Evolutionary conservation across 148 eudicot species (phyloP), one percentile per base, ranked within the genome.

Genomic region (Vaccinium darrowii): DNA sequence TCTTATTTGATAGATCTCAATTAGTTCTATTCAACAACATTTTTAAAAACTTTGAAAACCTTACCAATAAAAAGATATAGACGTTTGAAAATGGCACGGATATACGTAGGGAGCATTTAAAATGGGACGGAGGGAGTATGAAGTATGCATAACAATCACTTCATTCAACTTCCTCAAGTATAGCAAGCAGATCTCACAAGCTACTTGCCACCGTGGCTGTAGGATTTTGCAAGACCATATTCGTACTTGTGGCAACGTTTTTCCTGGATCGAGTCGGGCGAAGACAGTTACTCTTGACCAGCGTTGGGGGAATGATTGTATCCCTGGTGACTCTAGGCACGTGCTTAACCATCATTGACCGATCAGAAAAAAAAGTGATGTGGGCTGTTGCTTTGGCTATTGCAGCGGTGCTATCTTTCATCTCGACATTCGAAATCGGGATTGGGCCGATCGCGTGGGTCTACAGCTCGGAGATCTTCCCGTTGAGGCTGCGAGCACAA

Each of bases 401-500:
- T 23, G 13, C 65, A 18, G 43, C 87, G 81, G 84, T 86, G 9
- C 76, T 93, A 53, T 77, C 92, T 1, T 90, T 27, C 75, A 95
- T 95, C 23, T 91, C 92, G 19, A 77, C 90, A 1, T 95, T 95
- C 81, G 90, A 92, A 3, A 93, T 95, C 7, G 98, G 98, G 39
- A 54, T 95, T 82, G 98, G 98, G 0, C 98, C 97, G 0, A 91
- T 95, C 25, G 83, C 98, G 0, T 92, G 95, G 97, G 94, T 95
- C 5, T 95, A 95, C 50, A 90, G 91, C 39, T 95, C 98, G 2
- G 98, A 95, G 90, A 86, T 95, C 3, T 95, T 91, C 57, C 98
- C 97, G 3, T 75, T 95, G 15, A 89, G 91, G 79, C 78, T 95
- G 11, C 80, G 97, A 2, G 88, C 90, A 7, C 91, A 88, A 10